Base-by-base conservation (phyloP, 1,139 yeast genomes). In the Blastobotrys raffinosifermentans region DNA sequence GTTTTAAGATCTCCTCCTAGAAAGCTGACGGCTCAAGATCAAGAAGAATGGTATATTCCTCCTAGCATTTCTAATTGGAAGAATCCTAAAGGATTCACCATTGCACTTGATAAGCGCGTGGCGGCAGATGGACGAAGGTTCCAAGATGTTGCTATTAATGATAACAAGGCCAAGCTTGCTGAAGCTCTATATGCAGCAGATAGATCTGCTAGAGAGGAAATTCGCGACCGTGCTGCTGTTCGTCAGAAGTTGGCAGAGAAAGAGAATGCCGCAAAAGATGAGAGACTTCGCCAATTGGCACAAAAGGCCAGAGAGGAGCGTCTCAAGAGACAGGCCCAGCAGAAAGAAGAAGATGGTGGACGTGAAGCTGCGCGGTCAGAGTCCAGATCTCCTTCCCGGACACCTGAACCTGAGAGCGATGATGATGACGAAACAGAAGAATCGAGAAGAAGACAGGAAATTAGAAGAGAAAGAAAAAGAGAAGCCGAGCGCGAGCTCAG, bases 31-130 rank as follows among this genome's bases (percentile, higher is more conserved):
- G 77, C 77, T 27, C 86, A 81, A 49, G 95, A 87, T 41, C 80
- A 79, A 43, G 78, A 74, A 25, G 73, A 77, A 44, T 91, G 97
- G 97, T 72, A 73, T 35, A 86, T 91, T 19, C 97, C 98, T 0
- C 80, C 95, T 0, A 87, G 94, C 1, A 75, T 91, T 1, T 89
- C 97, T 1, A 87, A 86, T 58, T 91, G 98, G 98, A 89, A 89
- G 59, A 91, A 91, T 57, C 86, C 91, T 18, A 82, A 83, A 48
- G 97, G 98, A 3, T 87, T 80, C 57, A 78, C 95, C 1, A 80
- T 89, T 34, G 78, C 84, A 0, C 61, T 91, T 31, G 95, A 87
- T 40, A 82, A 83, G 53, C 67, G 97, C 43, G 66, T 82, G 45
- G 75, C 80, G 4, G 79, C 80, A 6, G 76, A 72, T 44, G 77